Evolutionary conservation across 208 protist genomes (phyloP).

Genomic region (Leishmania major): DNA sequence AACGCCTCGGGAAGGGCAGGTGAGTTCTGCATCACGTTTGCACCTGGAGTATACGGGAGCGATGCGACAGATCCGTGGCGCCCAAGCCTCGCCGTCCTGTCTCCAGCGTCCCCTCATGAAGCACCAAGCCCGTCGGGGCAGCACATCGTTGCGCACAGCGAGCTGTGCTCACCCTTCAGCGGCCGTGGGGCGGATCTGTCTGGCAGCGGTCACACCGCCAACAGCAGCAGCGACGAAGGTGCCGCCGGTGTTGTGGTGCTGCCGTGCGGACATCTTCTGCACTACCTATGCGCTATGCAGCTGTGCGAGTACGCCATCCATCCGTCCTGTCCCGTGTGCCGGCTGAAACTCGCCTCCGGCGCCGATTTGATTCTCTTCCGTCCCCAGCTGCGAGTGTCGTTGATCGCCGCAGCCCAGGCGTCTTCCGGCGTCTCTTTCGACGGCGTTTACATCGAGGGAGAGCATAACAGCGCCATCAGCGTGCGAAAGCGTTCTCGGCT

Average conservation of each 20-base stretch:
- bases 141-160: not conserved
- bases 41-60: slow-evolving; percentile 39
- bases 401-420: slow-evolving; percentile 4
- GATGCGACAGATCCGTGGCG: slow-evolving; percentile 24
- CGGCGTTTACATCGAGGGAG: too few species aligned
- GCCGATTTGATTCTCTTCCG: slow-evolving; percentile 53
- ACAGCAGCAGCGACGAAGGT: slow-evolving; percentile 13
- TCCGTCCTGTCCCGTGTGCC: slow-evolving; percentile 75
- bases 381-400: slow-evolving; percentile 32
- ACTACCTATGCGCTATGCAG: slow-evolving; percentile 74
- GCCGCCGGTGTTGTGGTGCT: slow-evolving; percentile 31
- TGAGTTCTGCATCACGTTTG: slow-evolving; percentile 52
- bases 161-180: not conserved
- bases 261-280: slow-evolving; percentile 79
- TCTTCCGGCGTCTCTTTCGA: not conserved
- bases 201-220: not conserved
- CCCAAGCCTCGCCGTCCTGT: not conserved
- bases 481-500: not conserved
- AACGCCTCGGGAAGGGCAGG: not conserved
- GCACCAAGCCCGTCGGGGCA: not conserved
- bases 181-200: not conserved
- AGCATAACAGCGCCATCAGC: not conserved
- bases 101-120: not conserved
- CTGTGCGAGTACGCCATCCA: slow-evolving; percentile 53
- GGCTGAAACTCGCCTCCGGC: slow-evolving; percentile 26